A percentile compares a stretch with the other conserved stretches of the same genome.
phyloP scores from a whole-genome alignment of 2,329 filamentous ascomycete species.

The Epichloe elymi region DNA sequence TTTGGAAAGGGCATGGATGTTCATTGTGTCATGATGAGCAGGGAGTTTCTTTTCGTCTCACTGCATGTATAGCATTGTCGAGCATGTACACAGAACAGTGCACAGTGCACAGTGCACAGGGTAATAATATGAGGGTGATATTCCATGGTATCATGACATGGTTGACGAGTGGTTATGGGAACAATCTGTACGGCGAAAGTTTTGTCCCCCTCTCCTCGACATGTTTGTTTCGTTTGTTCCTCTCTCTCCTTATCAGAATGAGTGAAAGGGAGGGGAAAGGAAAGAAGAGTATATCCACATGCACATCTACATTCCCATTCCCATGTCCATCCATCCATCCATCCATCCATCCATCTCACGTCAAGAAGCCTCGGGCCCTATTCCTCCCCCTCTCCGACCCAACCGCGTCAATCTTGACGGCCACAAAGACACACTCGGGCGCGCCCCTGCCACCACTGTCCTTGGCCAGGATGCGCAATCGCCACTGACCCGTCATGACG shows the following conservation, averaged over 20 bases:
- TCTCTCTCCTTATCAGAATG: too few species aligned
- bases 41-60: not conserved
- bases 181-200: too few species aligned
- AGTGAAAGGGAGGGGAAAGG: not conserved
- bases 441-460: constrained; percentile 33
- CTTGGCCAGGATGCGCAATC: constrained; percentile 48
- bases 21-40: not conserved
- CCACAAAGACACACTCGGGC: constrained; percentile 60
- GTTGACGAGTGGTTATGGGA: too few species aligned
- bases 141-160: too few species aligned
- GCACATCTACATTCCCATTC: not conserved
- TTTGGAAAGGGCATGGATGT: not conserved
- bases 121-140: not conserved
- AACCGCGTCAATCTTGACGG: constrained; percentile 63
- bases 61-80: not conserved
- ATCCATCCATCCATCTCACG: not conserved
- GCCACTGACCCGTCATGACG: constrained; percentile 58
- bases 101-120: not conserved
- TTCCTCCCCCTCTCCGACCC: constrained; percentile 56
- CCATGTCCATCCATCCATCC: too few species aligned
- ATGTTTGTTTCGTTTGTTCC: too few species aligned
- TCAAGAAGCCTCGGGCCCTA: constrained; percentile 48
- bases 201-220: too few species aligned
- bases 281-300: too few species aligned
- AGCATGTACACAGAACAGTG: not conserved